phyloP scores from a whole-genome alignment of 345 rosid genomes.

The Mercurialis annua region DNA sequence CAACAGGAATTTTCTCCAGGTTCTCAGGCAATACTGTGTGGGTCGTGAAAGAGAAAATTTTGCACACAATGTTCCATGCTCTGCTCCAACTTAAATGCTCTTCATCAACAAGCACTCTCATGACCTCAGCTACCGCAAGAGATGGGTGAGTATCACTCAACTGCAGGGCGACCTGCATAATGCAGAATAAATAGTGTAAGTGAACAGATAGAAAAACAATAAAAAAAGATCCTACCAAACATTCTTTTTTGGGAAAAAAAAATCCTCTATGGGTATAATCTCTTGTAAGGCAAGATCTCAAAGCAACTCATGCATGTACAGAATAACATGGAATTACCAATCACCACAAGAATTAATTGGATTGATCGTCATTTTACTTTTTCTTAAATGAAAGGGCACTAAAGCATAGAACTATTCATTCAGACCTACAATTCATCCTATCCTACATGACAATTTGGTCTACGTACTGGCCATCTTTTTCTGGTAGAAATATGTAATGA shows the following conservation, averaged over 20 bases:
- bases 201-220: not conserved
- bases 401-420: not conserved
- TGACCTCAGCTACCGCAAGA: conserved; percentile 41
- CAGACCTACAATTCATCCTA: not conserved
- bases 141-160: conserved; percentile 52
- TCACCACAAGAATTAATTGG: not conserved
- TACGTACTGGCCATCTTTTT: not conserved
- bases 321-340: not conserved
- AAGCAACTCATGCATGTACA: conserved; percentile 1
- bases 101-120: conserved; percentile 49
- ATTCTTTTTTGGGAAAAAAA: not conserved
- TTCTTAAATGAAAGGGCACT: not conserved
- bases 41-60: conserved; percentile 44
- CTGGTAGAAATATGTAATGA: not conserved
- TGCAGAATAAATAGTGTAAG: not conserved
- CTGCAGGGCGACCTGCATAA: conserved; percentile 45
- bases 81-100: conserved; percentile 39
- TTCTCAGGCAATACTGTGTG: conserved; percentile 41
- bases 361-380: not conserved
- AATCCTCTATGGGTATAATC: too few species aligned
- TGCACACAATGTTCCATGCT: conserved; percentile 40
- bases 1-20: conserved; percentile 48
- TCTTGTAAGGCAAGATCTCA: not conserved
- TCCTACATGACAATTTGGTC: not conserved
- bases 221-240: conserved; percentile 3